Evolutionary conservation across 2,329 filamentous ascomycete species (phyloP), one percentile per base, ranked within the genome.

Genomic region (Ascomycota sp.): DNA sequence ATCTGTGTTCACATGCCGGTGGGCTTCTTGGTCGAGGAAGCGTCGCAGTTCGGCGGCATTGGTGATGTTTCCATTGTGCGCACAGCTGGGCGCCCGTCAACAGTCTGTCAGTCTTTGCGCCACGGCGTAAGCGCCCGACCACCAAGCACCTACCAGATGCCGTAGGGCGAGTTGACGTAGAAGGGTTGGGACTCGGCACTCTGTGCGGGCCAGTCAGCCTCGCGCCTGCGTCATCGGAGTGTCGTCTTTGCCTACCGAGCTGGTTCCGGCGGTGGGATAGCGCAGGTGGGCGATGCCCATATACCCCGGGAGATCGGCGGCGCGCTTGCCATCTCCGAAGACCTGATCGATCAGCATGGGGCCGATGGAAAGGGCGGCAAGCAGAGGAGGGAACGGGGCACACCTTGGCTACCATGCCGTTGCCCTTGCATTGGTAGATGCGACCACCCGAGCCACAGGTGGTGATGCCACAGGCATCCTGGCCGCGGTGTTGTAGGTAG

Each of bases 111-210:
- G n/a, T n/a, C n/a, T n/a, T n/a, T n/a, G n/a, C n/a, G n/a, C n/a
- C n/a, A n/a, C n/a, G n/a, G n/a, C n/a, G n/a, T n/a, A n/a, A n/a
- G n/a, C n/a, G n/a, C n/a, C n/a, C n/a, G n/a, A n/a, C n/a, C 21
- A n/a, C 8, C 20, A 9, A 8, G 21, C 8, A 7, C 30, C 11
- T 26, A 32, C 30, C 67, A 78, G 42, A 91, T 76, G 28, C 82
- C 82, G 46, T 82, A 89, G 1, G 80, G 81, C 33, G 63, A 69
- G 57, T 92, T 92, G 43, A 47, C 81, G 47, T 89, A 93, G 52
- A 94, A 92, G 1, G 85, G 85, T 53, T 93, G 83, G 8, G 81
- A 80, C 53, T 93, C 82, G 7, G 81, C 74, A 44, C 81, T 86
- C 34, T 34, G 35, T 11, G 31, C 19, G 27, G 20, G 30, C 20